phyloP scores from a whole-genome alignment of 495 filamentous ascomycete genomes.

The Penicillium roqueforti region DNA sequence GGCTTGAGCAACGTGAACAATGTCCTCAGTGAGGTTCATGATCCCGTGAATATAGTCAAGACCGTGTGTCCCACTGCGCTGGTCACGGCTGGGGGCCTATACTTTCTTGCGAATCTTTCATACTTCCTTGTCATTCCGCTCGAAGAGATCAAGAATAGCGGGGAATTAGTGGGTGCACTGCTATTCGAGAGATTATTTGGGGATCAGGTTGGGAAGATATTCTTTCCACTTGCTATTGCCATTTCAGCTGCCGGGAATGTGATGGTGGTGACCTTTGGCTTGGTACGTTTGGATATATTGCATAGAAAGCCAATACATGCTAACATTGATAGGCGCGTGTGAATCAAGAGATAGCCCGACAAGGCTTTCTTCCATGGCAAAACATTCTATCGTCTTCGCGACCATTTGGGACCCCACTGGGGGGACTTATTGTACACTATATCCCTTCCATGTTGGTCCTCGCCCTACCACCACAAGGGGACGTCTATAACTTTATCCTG shows the following conservation, averaged over 20 bases:
- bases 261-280: constrained; percentile 69
- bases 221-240: constrained; percentile 63
- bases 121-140: constrained; percentile 66
- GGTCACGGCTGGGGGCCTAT: constrained; percentile 56
- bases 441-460: constrained; percentile 65
- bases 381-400: constrained; percentile 56
- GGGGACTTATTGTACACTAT: constrained; percentile 64
- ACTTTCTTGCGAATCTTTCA: constrained; percentile 65
- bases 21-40: constrained; percentile 69
- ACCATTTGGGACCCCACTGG: constrained; percentile 64
- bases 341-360: constrained; percentile 64
- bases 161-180: constrained; percentile 63
- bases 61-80: constrained; percentile 61
- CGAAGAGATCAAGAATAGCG: constrained; percentile 63
- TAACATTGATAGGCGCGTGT: constrained; percentile 51
- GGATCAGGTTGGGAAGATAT: constrained; percentile 46
- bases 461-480: constrained; percentile 56
- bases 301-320: neutral
- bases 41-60: constrained; percentile 63
- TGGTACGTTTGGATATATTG: constrained; percentile 37
- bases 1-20: constrained; percentile 68
- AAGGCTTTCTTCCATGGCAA: constrained; percentile 68
- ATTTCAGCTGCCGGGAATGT: constrained; percentile 68
- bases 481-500: constrained; percentile 70
- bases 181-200: constrained; percentile 69